Conservation (phyloP, 495 filamentous ascomycete genomes). For the Friedmanniomyces endolithicus region DNA sequence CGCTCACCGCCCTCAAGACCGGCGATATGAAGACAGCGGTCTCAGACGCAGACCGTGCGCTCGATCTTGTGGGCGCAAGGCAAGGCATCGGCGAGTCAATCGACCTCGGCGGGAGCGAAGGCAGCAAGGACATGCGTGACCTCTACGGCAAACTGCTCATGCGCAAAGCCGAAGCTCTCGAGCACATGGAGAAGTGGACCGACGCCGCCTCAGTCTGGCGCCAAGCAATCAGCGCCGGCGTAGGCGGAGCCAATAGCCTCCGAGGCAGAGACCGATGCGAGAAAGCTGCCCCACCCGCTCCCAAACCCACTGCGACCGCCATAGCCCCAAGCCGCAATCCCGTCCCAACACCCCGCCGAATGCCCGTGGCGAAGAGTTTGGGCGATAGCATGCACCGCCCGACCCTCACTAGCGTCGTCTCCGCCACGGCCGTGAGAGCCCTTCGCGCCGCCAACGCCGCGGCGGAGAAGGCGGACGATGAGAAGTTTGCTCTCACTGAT, state of each 20-base stretch:
- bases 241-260: conserved; percentile 70
- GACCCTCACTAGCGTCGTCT: conserved; percentile 26
- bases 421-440: conserved; percentile 55
- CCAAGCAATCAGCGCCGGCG: conserved; percentile 64
- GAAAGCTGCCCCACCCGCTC: conserved; percentile 50
- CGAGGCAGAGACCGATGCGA: conserved; percentile 86
- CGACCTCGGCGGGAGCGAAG: conserved; percentile 48
- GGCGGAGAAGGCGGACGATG: conserved; percentile 72
- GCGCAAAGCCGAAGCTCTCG: conserved; percentile 88
- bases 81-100: conserved; percentile 71
- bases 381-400: conserved; percentile 19
- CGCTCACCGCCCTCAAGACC: conserved; percentile 75
- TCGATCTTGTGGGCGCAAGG: conserved; percentile 66
- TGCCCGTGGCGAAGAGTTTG: conserved; percentile 18
- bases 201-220: conserved; percentile 75
- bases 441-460: conserved; percentile 71
- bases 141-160: conserved; percentile 86
- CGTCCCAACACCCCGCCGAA: conserved; percentile 15
- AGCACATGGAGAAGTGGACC: conserved; percentile 86
- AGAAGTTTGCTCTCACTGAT: conserved; percentile 81
- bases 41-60: conserved; percentile 64
- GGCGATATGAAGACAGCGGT: conserved; percentile 80
- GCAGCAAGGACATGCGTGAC: conserved; percentile 76
- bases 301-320: background rate
- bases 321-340: background rate